These are phyloP conservation scores for Fagopyrum homotropicum DNA, from an alignment of 148 eudicot genomes.

Conservation along the genomic window DNA sequence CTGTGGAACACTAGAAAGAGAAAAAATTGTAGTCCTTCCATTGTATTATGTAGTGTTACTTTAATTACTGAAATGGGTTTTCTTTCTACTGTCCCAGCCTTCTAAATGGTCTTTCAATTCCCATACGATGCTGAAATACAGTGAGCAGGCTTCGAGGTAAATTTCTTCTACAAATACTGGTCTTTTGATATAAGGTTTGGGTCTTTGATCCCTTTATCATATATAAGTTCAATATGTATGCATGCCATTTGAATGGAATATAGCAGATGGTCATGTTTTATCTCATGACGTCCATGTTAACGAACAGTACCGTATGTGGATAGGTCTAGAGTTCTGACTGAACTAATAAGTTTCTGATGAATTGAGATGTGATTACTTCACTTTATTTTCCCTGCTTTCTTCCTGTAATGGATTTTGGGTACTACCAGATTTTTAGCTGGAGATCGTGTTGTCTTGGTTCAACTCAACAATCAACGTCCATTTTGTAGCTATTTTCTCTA, in stretches of 20 bases:
- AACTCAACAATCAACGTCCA: neutral
- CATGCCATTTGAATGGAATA: neutral
- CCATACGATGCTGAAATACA: conserved; percentile 67
- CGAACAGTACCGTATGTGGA: neutral
- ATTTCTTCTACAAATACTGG: neutral
- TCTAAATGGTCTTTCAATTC: conserved; percentile 89
- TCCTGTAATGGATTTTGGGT: neutral
- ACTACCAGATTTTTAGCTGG: neutral
- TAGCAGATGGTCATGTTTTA: neutral
- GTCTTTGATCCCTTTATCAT: neutral
- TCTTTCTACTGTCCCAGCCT: conserved; percentile 53
- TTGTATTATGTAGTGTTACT: neutral
- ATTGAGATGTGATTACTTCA: neutral
- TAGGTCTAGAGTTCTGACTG: neutral
- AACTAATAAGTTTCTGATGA: neutral
- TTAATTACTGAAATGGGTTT: conserved; percentile 7
- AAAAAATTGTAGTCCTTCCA: too few species aligned
- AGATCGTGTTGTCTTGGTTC: neutral
- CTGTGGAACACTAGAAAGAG: too few species aligned
- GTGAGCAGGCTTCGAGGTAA: conserved; percentile 91
- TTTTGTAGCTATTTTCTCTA: neutral
- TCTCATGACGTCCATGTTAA: neutral
- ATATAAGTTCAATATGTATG: neutral
- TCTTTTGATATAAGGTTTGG: neutral
- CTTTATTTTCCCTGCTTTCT: neutral